Evolutionary conservation across 768 basidiomycete genomes (phyloP), one percentile per base, ranked within the genome.

Genomic region (Termitomyces bulborhizus): DNA sequence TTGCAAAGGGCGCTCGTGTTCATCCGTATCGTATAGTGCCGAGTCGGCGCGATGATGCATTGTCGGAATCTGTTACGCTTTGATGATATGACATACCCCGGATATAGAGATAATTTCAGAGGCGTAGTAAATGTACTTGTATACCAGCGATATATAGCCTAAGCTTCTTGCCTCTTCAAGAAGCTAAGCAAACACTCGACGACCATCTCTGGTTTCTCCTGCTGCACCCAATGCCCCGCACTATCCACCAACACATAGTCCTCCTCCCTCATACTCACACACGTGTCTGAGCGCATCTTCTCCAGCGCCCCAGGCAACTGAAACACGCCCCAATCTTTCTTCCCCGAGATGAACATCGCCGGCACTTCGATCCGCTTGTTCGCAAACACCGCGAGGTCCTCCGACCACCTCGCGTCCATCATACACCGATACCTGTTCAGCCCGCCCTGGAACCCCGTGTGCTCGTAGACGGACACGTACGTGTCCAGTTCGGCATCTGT

Each of bases 221-320:
- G 81, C 63, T 81, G 82, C 16, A 79, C 80, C 84, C 84, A 84
- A 65, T 85, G 85, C 0, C 84, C 85, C 0, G 82, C 82, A 3
- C 76, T 77, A 2, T 76, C 68, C 8, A 85, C 67, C 42, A 86
- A 56, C n/a, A 82, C 73, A 32, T 83, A 71, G 34, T 78, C 73
- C 34, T 78, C 73, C 36, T 69, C 66, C 21, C 60, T 59, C 73
- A 81, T 79, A 21, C 60, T 60, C 44, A 36, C 40, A 59, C 70
- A 76, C 3, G 64, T 58, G 34, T 64, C 65, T 24, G 62, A 62
- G 21, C 62, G 68, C 83, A 83, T 80, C 63, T 66, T 67, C 39
- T 78, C 75, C 32, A 69, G 63, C 1, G 72, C 76, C 0, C 79
- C 79, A 3, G 81, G 83, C 0, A 55, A 53, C 65, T 84, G 83